Conservation (phyloP, 2,329 filamentous ascomycete species). For the Zasmidium angulare region DNA sequence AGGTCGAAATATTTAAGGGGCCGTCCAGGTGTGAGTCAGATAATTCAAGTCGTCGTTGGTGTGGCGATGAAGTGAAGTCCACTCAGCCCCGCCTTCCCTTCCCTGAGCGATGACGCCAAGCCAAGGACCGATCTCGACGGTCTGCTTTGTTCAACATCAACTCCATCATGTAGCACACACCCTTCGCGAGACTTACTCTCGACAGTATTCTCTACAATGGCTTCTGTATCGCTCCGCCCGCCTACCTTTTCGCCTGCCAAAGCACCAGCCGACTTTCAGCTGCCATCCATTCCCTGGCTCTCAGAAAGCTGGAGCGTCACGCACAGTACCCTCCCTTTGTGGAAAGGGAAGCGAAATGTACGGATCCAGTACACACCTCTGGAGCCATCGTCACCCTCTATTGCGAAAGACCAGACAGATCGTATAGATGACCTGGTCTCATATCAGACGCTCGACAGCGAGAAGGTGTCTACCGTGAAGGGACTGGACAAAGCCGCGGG, state of each 20-base stretch:
- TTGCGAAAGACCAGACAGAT: constrained; percentile 37
- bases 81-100: neutral
- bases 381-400: constrained; percentile 34
- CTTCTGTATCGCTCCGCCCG: constrained; percentile 29
- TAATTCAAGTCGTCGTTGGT: neutral
- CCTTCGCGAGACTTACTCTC: neutral
- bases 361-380: constrained; percentile 71
- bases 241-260: constrained; percentile 32
- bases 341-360: constrained; percentile 76
- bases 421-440: constrained; percentile 71
- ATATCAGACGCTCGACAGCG: constrained; percentile 58
- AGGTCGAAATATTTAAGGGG: too few relatives aligned
- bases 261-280: constrained; percentile 33
- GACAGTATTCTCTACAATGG: constrained; percentile 13
- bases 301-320: constrained; percentile 70
- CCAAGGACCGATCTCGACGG: neutral
- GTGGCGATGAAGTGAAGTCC: neutral
- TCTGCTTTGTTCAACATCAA: neutral
- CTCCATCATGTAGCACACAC: neutral
- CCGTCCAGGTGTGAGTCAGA: constrained; percentile 13
- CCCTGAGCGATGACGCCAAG: neutral
- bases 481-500: constrained; percentile 61
- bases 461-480: constrained; percentile 59
- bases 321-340: constrained; percentile 76
- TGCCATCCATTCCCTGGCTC: constrained; percentile 60